Evolutionary conservation across 495 filamentous ascomycete species (phyloP), one percentile per base, ranked within the genome.

Genomic region (Endocarpon pusillum): DNA sequence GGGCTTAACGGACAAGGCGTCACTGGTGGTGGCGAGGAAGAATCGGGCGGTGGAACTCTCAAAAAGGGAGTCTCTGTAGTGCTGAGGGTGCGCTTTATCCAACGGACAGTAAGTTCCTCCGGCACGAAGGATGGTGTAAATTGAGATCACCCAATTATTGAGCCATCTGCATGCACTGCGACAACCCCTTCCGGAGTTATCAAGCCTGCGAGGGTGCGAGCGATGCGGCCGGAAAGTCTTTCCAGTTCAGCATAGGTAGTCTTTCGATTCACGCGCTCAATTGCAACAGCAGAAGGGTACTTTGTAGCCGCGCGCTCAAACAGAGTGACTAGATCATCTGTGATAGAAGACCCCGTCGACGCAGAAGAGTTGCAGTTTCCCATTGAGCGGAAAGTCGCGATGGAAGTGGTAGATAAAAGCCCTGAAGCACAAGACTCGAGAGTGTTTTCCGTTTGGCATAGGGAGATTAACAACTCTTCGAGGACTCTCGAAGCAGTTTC

Each of bases 141-240:
- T 53, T 3, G 47, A 47, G 19, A 56, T 41, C 11, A 63, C 45
- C 59, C 59, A 63, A 12, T 56, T 45, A 59, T 15, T 5, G 44
- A 45, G 1, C 56, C 34, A 38, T 63, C 58, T 1, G 47, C 42
- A 6, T 46, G 24, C 3, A 61, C 39, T 26, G 40, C 42, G 3
- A 61, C 53, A n/a, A 48, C 34, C 9, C 58, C 48, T 2, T 46
- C 44, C 3, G 41, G 35, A 7, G 15, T 8, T 26, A 49, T 24
- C 3, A 34, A 12, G n/a, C 4, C 6, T 8, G 12, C n/a, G 2
- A 47, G 26, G 10, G 19, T 19, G 15, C 25, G 9, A 10, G 40
- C 24, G n/a, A 39, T 7, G 19, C 11, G 15, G 21, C 15, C 21
- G 11, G 33, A 30, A 12, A 2, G 9, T 3, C 3, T 8, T 27